Conservation (phyloP, 2,329 filamentous ascomycete genomes). For the Neofusicoccum sp. region DNA sequence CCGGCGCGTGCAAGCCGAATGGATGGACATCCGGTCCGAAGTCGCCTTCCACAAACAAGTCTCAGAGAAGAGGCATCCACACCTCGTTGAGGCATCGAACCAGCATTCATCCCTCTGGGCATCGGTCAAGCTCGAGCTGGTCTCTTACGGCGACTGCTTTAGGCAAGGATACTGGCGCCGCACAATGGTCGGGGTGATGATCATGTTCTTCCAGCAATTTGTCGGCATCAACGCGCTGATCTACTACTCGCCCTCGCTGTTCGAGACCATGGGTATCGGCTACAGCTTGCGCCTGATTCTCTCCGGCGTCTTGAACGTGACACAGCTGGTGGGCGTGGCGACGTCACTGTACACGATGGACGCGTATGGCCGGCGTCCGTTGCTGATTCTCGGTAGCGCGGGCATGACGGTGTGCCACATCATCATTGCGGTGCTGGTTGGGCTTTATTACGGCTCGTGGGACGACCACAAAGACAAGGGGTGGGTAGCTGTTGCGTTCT, state of each 20-base stretch:
- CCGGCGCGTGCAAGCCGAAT: slow-evolving; percentile 51
- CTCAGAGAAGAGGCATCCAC: slow-evolving; percentile 37
- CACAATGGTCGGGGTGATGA: slow-evolving; percentile 38
- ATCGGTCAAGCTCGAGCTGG: slow-evolving; percentile 44
- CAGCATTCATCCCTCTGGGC: slow-evolving; percentile 28
- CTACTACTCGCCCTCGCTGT: slow-evolving; percentile 48
- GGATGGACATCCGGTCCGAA: slow-evolving; percentile 53
- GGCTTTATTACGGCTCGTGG: slow-evolving; percentile 53
- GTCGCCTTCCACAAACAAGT: slow-evolving; percentile 52
- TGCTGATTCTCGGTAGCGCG: slow-evolving; percentile 43
- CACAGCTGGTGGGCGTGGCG: slow-evolving; percentile 41
- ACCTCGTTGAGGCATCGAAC: slow-evolving; percentile 29
- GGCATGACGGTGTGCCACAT: slow-evolving; percentile 49
- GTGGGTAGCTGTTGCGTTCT: slow-evolving; percentile 56
- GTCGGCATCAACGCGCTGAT: slow-evolving; percentile 47
- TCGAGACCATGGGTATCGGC: slow-evolving; percentile 39
- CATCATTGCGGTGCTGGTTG: slow-evolving; percentile 55
- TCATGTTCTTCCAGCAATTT: slow-evolving; percentile 47
- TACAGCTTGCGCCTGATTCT: slow-evolving; percentile 39
- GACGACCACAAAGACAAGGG: slow-evolving; percentile 50
- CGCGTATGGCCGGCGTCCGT: slow-evolving; percentile 38
- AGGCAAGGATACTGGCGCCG: slow-evolving; percentile 44
- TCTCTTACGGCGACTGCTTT: slow-evolving; percentile 49
- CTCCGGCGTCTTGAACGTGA: slow-evolving; percentile 39
- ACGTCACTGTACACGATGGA: slow-evolving; percentile 46